Conservation (phyloP, 192 early-diverging fungal genomes). For the Dimargaris cristalligena region DNA sequence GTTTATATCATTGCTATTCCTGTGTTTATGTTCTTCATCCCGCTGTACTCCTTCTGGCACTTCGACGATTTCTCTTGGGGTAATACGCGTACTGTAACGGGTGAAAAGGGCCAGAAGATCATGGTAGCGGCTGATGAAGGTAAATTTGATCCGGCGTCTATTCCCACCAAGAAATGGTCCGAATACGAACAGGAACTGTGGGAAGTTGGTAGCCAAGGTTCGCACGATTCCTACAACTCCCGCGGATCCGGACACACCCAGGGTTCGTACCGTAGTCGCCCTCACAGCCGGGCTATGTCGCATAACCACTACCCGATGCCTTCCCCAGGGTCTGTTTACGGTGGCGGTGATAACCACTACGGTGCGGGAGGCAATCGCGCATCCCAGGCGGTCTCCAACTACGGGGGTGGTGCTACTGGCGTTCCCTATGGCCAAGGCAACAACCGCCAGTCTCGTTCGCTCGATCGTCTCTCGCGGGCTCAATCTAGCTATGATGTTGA, state of each 20-base stretch:
- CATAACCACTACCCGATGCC: not conserved
- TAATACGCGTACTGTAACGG: conserved; percentile 82
- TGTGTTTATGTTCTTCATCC: conserved; percentile 67
- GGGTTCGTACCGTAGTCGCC: conserved; percentile 21
- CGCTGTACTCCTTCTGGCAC: conserved; percentile 94
- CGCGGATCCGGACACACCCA: conserved; percentile 26
- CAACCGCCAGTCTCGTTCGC: conserved; percentile 5
- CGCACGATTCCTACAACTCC: conserved; percentile 29
- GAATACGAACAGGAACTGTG: conserved; percentile 61
- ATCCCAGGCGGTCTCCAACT: conserved; percentile 25
- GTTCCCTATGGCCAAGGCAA: not conserved
- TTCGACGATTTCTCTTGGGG: conserved; percentile 99
- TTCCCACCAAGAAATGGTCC: conserved; percentile 66
- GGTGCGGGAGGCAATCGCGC: conserved; percentile 10
- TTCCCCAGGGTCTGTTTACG: conserved; percentile 10
- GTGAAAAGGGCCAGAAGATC: conserved; percentile 61
- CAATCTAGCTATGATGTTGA: conserved; percentile 8
- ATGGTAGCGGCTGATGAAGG: conserved; percentile 46
- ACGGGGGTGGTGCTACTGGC: conserved; percentile 13
- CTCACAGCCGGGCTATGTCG: conserved; percentile 7
- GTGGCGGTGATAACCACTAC: conserved; percentile 6
- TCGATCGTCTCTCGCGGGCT: conserved; percentile 1
- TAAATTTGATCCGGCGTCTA: conserved; percentile 56
- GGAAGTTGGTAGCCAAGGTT: conserved; percentile 36
- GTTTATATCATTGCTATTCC: conserved; percentile 84